Conservation (phyloP, 164 flowering plant species). For the Vitis amurensis region DNA sequence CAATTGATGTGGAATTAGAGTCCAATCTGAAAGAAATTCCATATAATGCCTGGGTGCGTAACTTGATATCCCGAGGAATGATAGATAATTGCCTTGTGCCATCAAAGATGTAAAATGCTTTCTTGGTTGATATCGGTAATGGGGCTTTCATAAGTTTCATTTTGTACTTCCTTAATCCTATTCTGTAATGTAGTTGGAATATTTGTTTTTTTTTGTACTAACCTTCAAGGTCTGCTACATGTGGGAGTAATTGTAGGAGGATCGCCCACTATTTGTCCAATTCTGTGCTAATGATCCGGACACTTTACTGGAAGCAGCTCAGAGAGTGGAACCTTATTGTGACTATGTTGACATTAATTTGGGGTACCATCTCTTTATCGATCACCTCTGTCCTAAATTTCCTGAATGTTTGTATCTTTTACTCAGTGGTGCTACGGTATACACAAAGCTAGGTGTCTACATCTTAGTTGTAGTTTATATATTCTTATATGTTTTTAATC, state of each 20-base stretch:
- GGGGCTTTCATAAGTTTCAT: not conserved
- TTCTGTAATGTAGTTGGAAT: too few species aligned
- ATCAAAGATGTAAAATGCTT: too few species aligned
- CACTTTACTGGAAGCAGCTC: conserved; percentile 71
- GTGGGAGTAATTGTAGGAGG: conserved; percentile 63
- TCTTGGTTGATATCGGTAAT: not conserved
- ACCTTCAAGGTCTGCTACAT: not conserved
- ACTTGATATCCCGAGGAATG: too few species aligned
- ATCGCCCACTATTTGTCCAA: conserved; percentile 94
- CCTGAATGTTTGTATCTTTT: not conserved
- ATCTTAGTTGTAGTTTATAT: too few species aligned
- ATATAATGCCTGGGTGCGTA: too few species aligned
- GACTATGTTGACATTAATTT: conserved; percentile 96
- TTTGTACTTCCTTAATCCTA: not conserved
- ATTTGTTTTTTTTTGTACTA: too few species aligned
- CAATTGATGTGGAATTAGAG: too few species aligned
- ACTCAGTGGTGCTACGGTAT: too few species aligned
- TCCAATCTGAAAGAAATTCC: too few species aligned
- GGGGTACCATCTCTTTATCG: conserved; percentile 50
- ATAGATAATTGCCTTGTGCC: too few species aligned
- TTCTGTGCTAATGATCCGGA: conserved; percentile 98
- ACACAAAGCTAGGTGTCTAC: too few species aligned
- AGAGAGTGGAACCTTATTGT: conserved; percentile 68
- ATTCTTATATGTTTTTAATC: too few species aligned
- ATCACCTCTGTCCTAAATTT: not conserved